Evolutionary conservation across 495 filamentous ascomycete genomes (phyloP), one percentile per base, ranked within the genome.

Genomic region (Ramalina intermedia): DNA sequence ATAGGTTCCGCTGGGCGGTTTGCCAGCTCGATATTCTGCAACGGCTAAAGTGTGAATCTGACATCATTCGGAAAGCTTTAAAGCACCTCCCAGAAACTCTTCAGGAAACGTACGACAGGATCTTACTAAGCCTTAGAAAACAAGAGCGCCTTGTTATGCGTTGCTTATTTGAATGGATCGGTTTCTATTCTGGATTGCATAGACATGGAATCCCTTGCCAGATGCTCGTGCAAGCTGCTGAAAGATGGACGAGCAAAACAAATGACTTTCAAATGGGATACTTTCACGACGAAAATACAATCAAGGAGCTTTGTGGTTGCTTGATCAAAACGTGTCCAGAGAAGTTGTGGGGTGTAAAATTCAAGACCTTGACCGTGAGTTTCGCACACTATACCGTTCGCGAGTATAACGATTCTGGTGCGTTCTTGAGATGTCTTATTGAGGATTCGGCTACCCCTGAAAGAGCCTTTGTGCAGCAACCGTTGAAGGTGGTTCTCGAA

Each of bases 1-100:
- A n/a, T n/a, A n/a, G 64, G 67, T 71, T 71, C 46, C 66, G 67
- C 16, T 73, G 66, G 69, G 64, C 61, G 4, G 61, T 64, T 6
- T 69, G 67, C 52, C 67, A 71, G 49, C 52, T 73, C 7, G 64
- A 70, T 42, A 57, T 61, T 1, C 41, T 73, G 6, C 26, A 59
- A 59, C 17, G 50, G 57, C 12, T 48, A 47, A 29, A 39, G 50
- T 7, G 11, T 8, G 5, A 51, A 17, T 27, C 23, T 20, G 51
- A 57, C 12, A 49, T 47, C 24, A 50, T 69, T 17, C 8, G 43
- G 5, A 43, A 54, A 18, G 59, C 63, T 8, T 43, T 70, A n/a
- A 23, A 47, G 5, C 48, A 58, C 41, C 53, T 70, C 4, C 69
- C 70, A 24, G 48, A 58, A 14, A 61, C 53, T 6, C 54, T 72